Evolutionary conservation across 805 yeast species (phyloP), one percentile per base, ranked within the genome.

Genomic region (Barnettozyma californica): DNA sequence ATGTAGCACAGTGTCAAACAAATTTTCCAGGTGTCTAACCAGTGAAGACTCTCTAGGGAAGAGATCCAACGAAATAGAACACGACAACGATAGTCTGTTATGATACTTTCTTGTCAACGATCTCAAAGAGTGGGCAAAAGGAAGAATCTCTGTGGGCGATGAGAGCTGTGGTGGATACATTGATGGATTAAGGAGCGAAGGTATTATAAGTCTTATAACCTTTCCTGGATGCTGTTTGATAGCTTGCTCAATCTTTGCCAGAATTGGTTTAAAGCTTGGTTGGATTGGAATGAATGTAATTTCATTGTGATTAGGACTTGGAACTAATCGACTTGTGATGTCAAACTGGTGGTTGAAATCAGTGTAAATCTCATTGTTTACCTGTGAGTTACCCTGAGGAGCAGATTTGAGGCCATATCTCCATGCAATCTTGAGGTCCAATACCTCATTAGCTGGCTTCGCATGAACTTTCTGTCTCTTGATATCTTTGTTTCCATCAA

Each of bases 381-480:
- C 21, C 37, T 38, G 10, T 52, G 46, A 8, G 45, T 45, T 41
- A 51, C 59, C 47, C 63, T 45, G 60, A 19, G 56, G 48, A 40
- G 66, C 68, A 44, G 70, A 69, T 21, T 70, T 71, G 46, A 72
- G 67, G 0, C 92, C 94, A 60, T 91, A 91, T 59, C 97, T 77
- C 98, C 98, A 91, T 1, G 98, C 97, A 56, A 91, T 91, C 61
- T 83, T 87, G 75, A 91, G 69, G 54, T 84, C 87, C 6, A 68
- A 27, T 20, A 56, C 57, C 10, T 43, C 35, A 19, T 41, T 41
- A 39, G 37, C 36, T 45, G 40, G 38, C 25, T 44, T 34, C 34
- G 16, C 9, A 23, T 10, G 34, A 13, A 43, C 34, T 16, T 16
- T 52, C 33, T 44, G 49, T 47, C 43, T 51, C 29, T 46, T 49